These are phyloP conservation scores for Xylariaceae sp. DNA, from an alignment of 2,329 filamentous ascomycete genomes.

Conservation along the genomic window DNA sequence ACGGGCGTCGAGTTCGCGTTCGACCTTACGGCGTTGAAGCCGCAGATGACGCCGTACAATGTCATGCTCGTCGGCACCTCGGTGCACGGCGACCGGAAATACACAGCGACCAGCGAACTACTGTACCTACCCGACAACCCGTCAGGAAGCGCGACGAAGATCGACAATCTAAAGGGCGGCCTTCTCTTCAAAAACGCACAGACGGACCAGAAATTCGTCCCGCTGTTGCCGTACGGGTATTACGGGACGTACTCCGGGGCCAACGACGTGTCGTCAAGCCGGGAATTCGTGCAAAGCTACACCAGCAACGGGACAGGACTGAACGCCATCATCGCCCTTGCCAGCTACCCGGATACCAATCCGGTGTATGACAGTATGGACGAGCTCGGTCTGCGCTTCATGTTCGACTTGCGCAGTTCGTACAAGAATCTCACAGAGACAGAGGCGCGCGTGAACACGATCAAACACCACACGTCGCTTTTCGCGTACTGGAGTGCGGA, in stretches of 20 bases:
- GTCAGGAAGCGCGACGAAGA: constrained; percentile 39
- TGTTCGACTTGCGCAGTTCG: constrained; percentile 42
- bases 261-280: constrained; percentile 20
- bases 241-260: constrained; percentile 39
- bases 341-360: constrained; percentile 35
- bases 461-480: constrained; percentile 37
- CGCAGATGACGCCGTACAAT: constrained; percentile 35
- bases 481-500: constrained; percentile 44
- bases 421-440: constrained; percentile 41
- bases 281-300: constrained; percentile 37
- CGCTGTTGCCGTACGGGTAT: constrained; percentile 41
- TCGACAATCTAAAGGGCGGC: constrained; percentile 42
- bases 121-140: constrained; percentile 40
- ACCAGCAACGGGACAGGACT: constrained; percentile 35
- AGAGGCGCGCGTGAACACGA: constrained; percentile 34
- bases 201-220: constrained; percentile 34
- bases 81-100: constrained; percentile 29
- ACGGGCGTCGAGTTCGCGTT: constrained; percentile 36
- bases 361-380: constrained; percentile 38
- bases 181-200: constrained; percentile 36
- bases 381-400: constrained; percentile 35
- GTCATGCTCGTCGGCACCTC: constrained; percentile 36
- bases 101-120: constrained; percentile 35
- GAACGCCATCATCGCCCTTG: constrained; percentile 42
- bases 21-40: constrained; percentile 32